Conservation (phyloP, 495 filamentous ascomycete species). For the Neurospora hispaniola region DNA sequence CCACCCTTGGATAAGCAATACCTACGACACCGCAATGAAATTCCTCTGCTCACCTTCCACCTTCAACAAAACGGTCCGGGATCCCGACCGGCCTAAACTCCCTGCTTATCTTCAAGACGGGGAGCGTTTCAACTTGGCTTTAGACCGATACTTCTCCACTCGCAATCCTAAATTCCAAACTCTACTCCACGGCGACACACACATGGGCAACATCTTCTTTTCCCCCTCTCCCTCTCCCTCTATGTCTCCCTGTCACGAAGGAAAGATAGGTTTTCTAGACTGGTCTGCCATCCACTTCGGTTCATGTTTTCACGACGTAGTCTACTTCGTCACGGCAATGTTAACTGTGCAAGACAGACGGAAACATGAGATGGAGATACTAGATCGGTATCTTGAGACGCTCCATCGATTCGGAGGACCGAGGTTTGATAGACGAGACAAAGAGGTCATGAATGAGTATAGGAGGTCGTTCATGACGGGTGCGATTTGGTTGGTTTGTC, state of each 20-base stretch:
- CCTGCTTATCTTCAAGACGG: conserved; percentile 15
- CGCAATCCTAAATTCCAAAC: conserved; percentile 19
- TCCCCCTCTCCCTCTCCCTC: no score
- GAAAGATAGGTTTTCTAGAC: conserved; percentile 5
- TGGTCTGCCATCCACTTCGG: conserved; percentile 19
- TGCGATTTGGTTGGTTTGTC: conserved; percentile 54
- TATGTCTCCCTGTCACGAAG: no score
- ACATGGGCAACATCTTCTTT: conserved; percentile 10
- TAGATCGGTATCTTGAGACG: conserved; percentile 46
- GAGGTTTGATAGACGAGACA: conserved; percentile 14
- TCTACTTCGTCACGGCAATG: conserved; percentile 14
- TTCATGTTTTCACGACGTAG: conserved; percentile 18
- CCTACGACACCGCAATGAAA: conserved; percentile 18
- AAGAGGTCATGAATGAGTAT: conserved; percentile 17
- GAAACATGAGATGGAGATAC: conserved; percentile 38
- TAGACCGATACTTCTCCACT: conserved; percentile 15
- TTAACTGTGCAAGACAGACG: not conserved
- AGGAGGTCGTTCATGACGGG: conserved; percentile 14
- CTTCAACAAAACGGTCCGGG: conserved; percentile 14
- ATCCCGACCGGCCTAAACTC: conserved; percentile 10
- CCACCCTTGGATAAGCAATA: conserved; percentile 18
- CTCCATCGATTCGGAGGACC: conserved; percentile 13
- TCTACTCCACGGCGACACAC: conserved; percentile 18
- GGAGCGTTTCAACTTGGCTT: conserved; percentile 13
- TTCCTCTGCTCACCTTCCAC: not conserved